These are phyloP conservation scores for Corylus avellana DNA, from an alignment of 306 rosid genomes.

Conservation along the genomic window DNA sequence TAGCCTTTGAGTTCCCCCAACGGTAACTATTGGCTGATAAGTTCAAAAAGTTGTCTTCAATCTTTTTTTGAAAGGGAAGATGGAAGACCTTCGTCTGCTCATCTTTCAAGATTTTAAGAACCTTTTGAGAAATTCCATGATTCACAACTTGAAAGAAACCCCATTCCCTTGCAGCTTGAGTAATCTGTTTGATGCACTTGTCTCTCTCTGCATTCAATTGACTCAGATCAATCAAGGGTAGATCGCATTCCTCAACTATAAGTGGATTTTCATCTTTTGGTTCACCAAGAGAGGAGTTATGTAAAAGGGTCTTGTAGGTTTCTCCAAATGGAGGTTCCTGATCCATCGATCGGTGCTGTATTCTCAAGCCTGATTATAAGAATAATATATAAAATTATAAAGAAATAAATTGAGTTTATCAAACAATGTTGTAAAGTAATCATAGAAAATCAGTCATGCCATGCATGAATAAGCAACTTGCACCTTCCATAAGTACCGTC, in stretches of 20 bases:
- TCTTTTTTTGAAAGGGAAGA: conserved; percentile 45
- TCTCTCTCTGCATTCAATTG: conserved; percentile 37
- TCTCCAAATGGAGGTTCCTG: conserved; percentile 65
- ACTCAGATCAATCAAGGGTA: conserved; percentile 58
- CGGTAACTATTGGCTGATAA: conserved; percentile 49
- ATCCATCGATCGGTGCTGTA: conserved; percentile 36
- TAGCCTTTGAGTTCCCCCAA: conserved; percentile 70
- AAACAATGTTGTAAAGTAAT: background rate
- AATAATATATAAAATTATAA: background rate
- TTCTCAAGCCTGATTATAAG: background rate
- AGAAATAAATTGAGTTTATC: background rate
- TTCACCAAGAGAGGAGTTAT: background rate
- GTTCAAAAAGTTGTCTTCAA: conserved; percentile 34
- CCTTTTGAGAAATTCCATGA: conserved; percentile 57
- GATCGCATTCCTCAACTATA: conserved; percentile 38
- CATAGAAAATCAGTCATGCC: background rate
- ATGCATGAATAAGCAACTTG: background rate
- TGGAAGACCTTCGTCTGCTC: conserved; percentile 53
- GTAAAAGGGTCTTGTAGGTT: conserved; percentile 37
- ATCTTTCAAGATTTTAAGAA: conserved; percentile 33
- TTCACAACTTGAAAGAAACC: conserved; percentile 75
- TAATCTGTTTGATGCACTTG: conserved; percentile 51
- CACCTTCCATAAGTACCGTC: too few species aligned
- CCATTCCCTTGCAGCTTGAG: conserved; percentile 56
- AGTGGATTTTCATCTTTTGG: background rate